Conservation (phyloP, 768 basidiomycete species). For the Termitomyces sp. region DNA sequence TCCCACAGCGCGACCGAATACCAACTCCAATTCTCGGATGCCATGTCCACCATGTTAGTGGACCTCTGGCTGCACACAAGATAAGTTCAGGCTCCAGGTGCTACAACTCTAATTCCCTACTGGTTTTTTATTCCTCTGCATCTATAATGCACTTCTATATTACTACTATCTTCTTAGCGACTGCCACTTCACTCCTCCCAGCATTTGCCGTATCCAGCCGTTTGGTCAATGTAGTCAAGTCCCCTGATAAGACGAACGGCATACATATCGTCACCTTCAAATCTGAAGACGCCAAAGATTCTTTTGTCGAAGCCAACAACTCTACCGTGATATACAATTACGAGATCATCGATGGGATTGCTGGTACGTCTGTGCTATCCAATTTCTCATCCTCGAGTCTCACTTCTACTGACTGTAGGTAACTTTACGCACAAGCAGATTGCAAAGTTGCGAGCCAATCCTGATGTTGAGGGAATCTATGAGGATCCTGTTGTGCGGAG, state of each 20-base stretch:
- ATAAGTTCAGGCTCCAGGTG: no score
- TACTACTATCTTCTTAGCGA: not conserved
- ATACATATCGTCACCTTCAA: not conserved
- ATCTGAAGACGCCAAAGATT: not conserved
- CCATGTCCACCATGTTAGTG: no score
- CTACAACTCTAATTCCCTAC: no score
- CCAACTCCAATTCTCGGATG: no score
- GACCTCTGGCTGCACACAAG: no score
- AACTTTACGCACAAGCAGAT: not conserved
- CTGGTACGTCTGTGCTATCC: not conserved
- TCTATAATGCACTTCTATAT: not conserved
- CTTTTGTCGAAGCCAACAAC: not conserved
- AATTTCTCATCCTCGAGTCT: not conserved
- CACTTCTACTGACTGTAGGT: not conserved
- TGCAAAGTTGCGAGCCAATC: not conserved
- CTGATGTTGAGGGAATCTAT: not conserved
- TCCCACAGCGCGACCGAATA: no score
- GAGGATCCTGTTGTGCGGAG: not conserved
- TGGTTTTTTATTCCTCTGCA: no score
- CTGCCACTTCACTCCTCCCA: not conserved
- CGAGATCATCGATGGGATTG: not conserved
- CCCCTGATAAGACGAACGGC: not conserved
- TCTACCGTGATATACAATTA: not conserved
- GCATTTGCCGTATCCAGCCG: not conserved
- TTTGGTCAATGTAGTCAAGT: not conserved